phyloP scores from a whole-genome alignment of 768 basidiomycete species.

The Termitomyces sp. region DNA sequence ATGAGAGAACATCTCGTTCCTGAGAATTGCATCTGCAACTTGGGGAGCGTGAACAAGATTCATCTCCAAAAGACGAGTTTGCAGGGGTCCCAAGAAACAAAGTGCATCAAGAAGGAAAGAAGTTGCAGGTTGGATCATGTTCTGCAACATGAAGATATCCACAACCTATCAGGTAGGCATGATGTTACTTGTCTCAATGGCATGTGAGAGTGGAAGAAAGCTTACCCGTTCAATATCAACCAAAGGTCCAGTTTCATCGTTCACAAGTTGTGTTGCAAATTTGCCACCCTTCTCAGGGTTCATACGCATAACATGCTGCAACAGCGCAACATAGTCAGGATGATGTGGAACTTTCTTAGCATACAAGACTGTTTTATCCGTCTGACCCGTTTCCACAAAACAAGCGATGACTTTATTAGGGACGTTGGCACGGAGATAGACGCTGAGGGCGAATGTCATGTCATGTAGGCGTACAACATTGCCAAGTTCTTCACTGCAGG shows the following conservation, averaged over 20 bases:
- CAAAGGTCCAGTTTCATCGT: slow-evolving; percentile 89
- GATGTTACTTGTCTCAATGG: background rate
- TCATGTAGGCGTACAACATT: slow-evolving; percentile 94
- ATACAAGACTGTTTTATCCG: slow-evolving; percentile 96
- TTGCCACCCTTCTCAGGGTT: slow-evolving; percentile 98
- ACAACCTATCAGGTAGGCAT: slow-evolving; percentile 58
- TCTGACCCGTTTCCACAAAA: slow-evolving; percentile 98
- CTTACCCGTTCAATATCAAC: slow-evolving; percentile 89
- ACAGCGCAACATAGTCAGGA: slow-evolving; percentile 87
- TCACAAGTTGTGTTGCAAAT: slow-evolving; percentile 92
- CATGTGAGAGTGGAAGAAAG: slow-evolving; percentile 8
- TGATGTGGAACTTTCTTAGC: slow-evolving; percentile 94
- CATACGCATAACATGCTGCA: slow-evolving; percentile 95
- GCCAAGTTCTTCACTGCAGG: slow-evolving; percentile 97
- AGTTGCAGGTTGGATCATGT: slow-evolving; percentile 99
- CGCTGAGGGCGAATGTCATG: slow-evolving; percentile 95
- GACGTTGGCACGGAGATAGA: slow-evolving; percentile 95
- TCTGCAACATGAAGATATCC: slow-evolving; percentile 99
- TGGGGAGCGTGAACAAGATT: slow-evolving; percentile 97
- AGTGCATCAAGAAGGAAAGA: slow-evolving; percentile 96
- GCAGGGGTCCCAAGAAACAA: slow-evolving; percentile 82
- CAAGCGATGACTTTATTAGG: slow-evolving; percentile 99
- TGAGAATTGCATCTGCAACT: slow-evolving; percentile 97
- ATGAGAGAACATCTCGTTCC: slow-evolving; percentile 97
- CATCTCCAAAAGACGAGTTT: slow-evolving; percentile 97